Percentiles rank a stretch among this genome's conserved stretches.
These are phyloP conservation scores for Musa balbisiana DNA, from an alignment of 202 grass and related monocot genomes.

Conservation along the genomic window DNA sequence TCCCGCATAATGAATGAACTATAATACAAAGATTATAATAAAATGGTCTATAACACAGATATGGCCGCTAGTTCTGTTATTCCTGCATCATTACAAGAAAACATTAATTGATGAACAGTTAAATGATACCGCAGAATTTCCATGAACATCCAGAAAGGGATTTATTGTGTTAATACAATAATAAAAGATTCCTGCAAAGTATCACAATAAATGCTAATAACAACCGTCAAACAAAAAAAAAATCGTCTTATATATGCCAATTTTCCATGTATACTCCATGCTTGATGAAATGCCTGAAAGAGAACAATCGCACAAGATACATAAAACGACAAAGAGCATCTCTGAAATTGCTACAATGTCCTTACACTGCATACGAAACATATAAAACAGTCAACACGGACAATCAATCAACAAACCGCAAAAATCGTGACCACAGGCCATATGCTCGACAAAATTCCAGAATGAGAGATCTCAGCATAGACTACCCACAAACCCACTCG, in stretches of 20 bases:
- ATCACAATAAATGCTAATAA: background rate
- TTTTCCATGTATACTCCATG: background rate
- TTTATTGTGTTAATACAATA: background rate
- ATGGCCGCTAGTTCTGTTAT: too few species aligned
- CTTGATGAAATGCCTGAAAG: background rate
- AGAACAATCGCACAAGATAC: background rate
- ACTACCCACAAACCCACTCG: slow-evolving; percentile 3
- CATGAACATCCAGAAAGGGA: background rate
- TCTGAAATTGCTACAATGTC: background rate
- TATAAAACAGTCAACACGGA: background rate
- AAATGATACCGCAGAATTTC: background rate
- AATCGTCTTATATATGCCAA: too few species aligned
- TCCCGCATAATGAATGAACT: too few species aligned
- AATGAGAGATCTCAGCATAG: background rate
- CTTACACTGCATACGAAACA: background rate
- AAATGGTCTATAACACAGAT: too few species aligned
- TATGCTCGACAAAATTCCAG: slow-evolving; percentile 18
- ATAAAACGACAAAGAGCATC: background rate
- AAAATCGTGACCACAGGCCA: background rate
- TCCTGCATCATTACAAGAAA: too few species aligned
- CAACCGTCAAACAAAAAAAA: background rate
- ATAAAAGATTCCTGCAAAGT: background rate
- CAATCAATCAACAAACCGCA: background rate
- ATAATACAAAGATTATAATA: too few species aligned
- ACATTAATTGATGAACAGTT: too few species aligned